Evolutionary conservation across 2,329 filamentous ascomycete species (phyloP), one percentile per base, ranked within the genome.

Genomic region (Colletotrichum gigasporum): DNA sequence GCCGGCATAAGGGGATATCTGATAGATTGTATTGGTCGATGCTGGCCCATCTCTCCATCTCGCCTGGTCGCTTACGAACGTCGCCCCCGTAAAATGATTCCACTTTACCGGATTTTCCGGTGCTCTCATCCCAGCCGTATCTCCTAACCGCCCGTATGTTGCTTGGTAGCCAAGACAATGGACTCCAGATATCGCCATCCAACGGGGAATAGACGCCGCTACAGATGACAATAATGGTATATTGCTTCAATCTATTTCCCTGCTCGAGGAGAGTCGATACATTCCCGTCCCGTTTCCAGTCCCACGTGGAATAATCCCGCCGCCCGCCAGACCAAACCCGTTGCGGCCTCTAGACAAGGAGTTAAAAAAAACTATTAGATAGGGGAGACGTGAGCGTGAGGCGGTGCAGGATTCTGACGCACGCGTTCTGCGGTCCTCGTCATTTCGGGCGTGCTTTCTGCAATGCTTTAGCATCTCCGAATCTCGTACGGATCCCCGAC

Each of bases 41-140:
- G n/a, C n/a, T n/a, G n/a, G n/a, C n/a, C n/a, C n/a, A n/a, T n/a
- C n/a, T n/a, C n/a, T n/a, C n/a, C n/a, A n/a, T n/a, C 18, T 54
- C 37, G 32, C 30, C 18, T 35, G 16, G 47, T 51, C 53, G 41
- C 53, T 47, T 34, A 37, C 52, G 52, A 41, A 30, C 22, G 24
- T 30, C 24, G 37, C n/a, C 12, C 22, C 11, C 9, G 18, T 10
- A 18, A 10, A n/a, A 22, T 1, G 16, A 24, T 18, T 2, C 53
- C 53, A 47, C 41, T 35, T 12, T 26, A 37, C 30, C 53, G 53
- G 53, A 35, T 26, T 18, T 26, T 28, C 53, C 41, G 53, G 53
- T 28, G 28, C 12, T 20, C 41, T 30, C n/a, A 30, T 16, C 0
- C 22, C 26, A 51, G 5, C 16, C 47, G 34, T 20, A 12, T 51